A percentile compares a stretch with the other conserved stretches of the same genome.
phyloP scores from a whole-genome alignment of 495 filamentous ascomycete genomes.

The Annulohypoxylon nitens region DNA sequence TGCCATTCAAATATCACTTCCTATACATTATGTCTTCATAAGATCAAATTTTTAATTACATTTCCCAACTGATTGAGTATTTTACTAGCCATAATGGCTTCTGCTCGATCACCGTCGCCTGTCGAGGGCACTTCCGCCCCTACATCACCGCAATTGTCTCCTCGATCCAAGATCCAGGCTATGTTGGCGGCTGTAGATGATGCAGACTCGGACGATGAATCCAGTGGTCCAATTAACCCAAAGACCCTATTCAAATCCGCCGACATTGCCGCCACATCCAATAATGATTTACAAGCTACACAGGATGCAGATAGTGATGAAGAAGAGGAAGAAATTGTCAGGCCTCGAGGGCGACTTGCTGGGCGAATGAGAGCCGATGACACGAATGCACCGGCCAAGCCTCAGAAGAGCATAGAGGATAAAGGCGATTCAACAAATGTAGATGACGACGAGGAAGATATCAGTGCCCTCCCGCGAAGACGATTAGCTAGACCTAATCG shows the following conservation, averaged over 20 bases:
- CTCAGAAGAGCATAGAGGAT: conserved; percentile 8
- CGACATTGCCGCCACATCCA: conserved; percentile 30
- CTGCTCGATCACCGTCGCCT: conserved; percentile 56
- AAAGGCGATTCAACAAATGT: conserved; percentile 1
- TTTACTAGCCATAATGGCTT: conserved; percentile 57
- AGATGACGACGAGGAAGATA: conserved; percentile 49
- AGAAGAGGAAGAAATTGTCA: conserved; percentile 66
- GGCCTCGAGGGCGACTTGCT: conserved; percentile 78
- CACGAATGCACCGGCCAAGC: conserved; percentile 26
- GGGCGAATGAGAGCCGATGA: conserved; percentile 69
- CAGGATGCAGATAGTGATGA: conserved; percentile 54
- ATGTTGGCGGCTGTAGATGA: conserved; percentile 74
- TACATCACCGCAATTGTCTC: conserved; percentile 66
- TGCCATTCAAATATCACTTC: conserved; percentile 26
- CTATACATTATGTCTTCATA: conserved; percentile 28
- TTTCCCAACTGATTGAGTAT: conserved; percentile 24
- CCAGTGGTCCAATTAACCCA: conserved; percentile 25
- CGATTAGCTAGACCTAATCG: conserved; percentile 50
- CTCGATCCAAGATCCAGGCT: conserved; percentile 76
- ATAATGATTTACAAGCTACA: conserved; percentile 12
- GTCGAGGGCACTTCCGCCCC: conserved; percentile 43
- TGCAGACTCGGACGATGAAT: conserved; percentile 66
- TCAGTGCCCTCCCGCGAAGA: conserved; percentile 49
- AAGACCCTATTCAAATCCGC: conserved; percentile 33
- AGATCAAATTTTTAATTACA: conserved; percentile 19